A percentile compares a stretch with the other conserved stretches of the same genome.
These are phyloP conservation scores for Chenopodium berlandieri DNA, from an alignment of 148 eudicot genomes.

Conservation along the genomic window DNA sequence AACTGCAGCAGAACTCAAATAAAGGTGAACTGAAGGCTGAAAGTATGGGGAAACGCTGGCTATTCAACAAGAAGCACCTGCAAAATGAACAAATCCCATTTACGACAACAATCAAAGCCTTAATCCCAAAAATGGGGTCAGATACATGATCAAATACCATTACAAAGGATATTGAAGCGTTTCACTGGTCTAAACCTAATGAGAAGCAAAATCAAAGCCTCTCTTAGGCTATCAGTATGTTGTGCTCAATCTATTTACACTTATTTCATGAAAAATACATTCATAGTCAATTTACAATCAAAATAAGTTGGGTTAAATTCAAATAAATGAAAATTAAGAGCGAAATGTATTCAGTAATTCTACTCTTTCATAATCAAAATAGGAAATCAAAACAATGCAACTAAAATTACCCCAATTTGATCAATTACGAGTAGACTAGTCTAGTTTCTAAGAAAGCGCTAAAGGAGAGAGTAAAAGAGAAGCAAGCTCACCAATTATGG, in stretches of 20 bases:
- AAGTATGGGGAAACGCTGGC: background rate
- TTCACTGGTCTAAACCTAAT: background rate
- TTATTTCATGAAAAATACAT: too few relatives aligned
- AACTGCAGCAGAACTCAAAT: background rate
- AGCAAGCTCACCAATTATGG: background rate
- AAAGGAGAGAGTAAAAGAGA: background rate
- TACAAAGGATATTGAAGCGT: too few relatives aligned
- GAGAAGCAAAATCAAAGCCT: too few relatives aligned
- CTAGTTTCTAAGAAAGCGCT: background rate
- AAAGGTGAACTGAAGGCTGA: background rate
- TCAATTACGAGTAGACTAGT: background rate
- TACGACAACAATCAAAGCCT: background rate
- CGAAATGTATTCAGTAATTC: background rate
- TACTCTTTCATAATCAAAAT: background rate
- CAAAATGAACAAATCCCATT: constrained; percentile 10
- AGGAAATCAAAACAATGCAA: too few relatives aligned
- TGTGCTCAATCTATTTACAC: too few relatives aligned
- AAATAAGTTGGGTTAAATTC: too few relatives aligned
- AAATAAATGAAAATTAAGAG: too few relatives aligned
- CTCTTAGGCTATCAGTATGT: too few relatives aligned
- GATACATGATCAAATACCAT: too few relatives aligned
- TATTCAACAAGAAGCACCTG: background rate
- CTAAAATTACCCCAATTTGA: background rate
- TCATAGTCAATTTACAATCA: too few relatives aligned
- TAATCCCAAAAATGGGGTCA: background rate